Base-by-base conservation (phyloP, 73 alveolate species). In the Breviolum minutum region DNA sequence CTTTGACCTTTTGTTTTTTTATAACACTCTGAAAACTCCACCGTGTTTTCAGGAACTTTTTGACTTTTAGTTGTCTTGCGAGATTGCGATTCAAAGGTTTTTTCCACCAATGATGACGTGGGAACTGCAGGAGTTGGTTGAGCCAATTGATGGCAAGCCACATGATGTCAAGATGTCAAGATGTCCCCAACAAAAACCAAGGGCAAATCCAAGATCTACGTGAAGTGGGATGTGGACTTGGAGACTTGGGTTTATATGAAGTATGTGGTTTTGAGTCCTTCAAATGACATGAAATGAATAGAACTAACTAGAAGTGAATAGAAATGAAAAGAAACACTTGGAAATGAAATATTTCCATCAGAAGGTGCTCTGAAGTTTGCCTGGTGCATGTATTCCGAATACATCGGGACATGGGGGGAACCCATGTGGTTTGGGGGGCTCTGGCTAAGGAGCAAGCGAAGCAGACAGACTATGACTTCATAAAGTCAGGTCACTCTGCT, bases 171-270 rank as follows among this genome's bases (percentile, higher is more conserved):
- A n/a, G n/a, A n/a, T n/a, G n/a, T n/a, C n/a, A n/a, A n/a, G n/a
- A n/a, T n/a, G n/a, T n/a, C n/a, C n/a, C n/a, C n/a, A n/a, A n/a
- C n/a, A n/a, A n/a, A 40, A 40, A 48, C 32, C 69, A 9, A 83
- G 92, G 92, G 74, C n/a, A 86, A 86, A 63, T 27, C 32, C n/a
- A 86, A 86, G 71, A 86, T 86, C 22, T 16, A n/a, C 40, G 94
- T 86, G 64, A 86, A 62, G 48, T 86, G 94, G 94, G 80, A 86
- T 61, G 94, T 86, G 63, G 94, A 86, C 63, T 7, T 86, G 27
- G 94, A 86, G 27, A n/a, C 94, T 86, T 86, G 94, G 94, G 54
- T 40, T 40, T 40, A 40, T 40, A 40, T 22, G 77, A 68, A 17
- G 11, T 66, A 68, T 68, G 77, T 40, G 54, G 54, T 40, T 40